Evolutionary conservation across 1,284 basidiomycete species (phyloP).

Genomic region (Sanghuangporus weigelae): DNA sequence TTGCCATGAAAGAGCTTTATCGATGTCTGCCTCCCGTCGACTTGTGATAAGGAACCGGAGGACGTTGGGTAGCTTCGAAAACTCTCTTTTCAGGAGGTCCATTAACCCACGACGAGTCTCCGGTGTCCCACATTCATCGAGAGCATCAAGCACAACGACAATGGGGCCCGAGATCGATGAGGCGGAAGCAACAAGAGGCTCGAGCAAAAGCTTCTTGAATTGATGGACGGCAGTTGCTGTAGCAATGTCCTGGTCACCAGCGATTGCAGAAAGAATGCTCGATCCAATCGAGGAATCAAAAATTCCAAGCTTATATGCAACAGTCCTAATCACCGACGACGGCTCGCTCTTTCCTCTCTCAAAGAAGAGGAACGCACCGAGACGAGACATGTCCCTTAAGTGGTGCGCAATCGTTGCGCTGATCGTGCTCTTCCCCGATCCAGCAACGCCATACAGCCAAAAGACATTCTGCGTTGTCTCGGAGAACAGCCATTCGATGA

Average conservation of each 20-base stretch:
- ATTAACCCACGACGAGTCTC: conserved; percentile 27
- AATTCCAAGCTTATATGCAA: conserved; percentile 19
- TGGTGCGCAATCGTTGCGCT: conserved; percentile 18
- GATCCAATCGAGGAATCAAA: conserved; percentile 15
- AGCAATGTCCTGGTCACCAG: neutral
- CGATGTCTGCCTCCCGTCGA: neutral
- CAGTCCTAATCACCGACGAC: conserved; percentile 17
- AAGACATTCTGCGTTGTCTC: conserved; percentile 2
- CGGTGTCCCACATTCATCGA: conserved; percentile 3
- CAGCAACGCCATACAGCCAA: conserved; percentile 27
- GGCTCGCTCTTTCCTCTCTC: conserved; percentile 18
- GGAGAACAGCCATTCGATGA: neutral
- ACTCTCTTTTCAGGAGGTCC: no score
- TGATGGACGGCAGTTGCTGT: neutral
- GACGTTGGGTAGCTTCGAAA: conserved; percentile 6
- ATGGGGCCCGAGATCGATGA: neutral
- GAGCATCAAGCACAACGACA: conserved; percentile 2
- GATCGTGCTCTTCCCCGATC: conserved; percentile 22
- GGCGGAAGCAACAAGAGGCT: neutral
- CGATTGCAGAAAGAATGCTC: neutral
- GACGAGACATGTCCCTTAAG: neutral
- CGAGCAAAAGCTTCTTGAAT: neutral
- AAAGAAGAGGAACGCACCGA: conserved; percentile 19
- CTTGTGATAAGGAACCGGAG: neutral
- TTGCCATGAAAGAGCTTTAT: neutral